A percentile compares a stretch with the other conserved stretches of the same genome.
These are phyloP conservation scores for Alternaria rosae DNA, from an alignment of 2,329 filamentous ascomycete genomes.

Conservation along the genomic window DNA sequence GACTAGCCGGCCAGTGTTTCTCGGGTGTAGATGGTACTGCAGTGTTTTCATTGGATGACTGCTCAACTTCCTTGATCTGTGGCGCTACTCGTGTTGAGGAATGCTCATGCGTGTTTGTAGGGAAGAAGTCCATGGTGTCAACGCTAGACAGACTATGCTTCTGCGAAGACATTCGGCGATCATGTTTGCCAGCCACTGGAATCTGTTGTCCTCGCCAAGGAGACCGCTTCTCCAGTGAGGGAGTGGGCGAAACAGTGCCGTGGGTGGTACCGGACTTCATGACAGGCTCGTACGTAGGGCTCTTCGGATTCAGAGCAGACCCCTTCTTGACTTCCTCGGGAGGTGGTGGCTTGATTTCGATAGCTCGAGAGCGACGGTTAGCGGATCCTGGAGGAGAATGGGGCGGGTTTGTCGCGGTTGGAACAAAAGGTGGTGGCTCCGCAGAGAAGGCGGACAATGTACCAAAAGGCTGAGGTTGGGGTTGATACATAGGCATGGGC, in stretches of 20 bases:
- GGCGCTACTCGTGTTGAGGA: slow-evolving; percentile 48
- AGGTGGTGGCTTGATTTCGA: slow-evolving; percentile 52
- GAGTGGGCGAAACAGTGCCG: slow-evolving; percentile 35
- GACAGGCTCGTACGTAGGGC: slow-evolving; percentile 50
- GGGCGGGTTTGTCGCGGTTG: slow-evolving; percentile 19
- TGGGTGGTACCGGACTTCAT: slow-evolving; percentile 21
- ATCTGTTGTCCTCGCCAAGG: slow-evolving; percentile 34
- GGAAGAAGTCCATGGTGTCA: slow-evolving; percentile 53
- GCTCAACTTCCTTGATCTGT: slow-evolving; percentile 18
- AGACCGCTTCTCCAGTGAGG: slow-evolving; percentile 44
- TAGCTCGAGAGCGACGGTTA: slow-evolving; percentile 50
- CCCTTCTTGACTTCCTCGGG: slow-evolving; percentile 36
- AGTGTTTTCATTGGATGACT: slow-evolving; percentile 22
- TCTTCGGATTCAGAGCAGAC: slow-evolving; percentile 50
- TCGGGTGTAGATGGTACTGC: slow-evolving; percentile 45
- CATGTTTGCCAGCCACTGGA: slow-evolving; percentile 21
- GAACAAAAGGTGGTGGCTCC: slow-evolving; percentile 34
- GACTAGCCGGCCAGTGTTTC: slow-evolving; percentile 45
- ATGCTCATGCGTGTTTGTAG: slow-evolving; percentile 51
- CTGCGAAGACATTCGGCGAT: slow-evolving; percentile 31
- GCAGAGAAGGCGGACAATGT: slow-evolving; percentile 25
- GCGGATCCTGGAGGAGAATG: slow-evolving; percentile 43
- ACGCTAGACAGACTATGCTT: slow-evolving; percentile 50
- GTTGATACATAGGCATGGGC: slow-evolving; percentile 39
- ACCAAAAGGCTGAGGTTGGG: slow-evolving; percentile 26